Evolutionary conservation across 2,329 filamentous ascomycete species (phyloP), one percentile per base, ranked within the genome.

Genomic region (Penicillium sp.): DNA sequence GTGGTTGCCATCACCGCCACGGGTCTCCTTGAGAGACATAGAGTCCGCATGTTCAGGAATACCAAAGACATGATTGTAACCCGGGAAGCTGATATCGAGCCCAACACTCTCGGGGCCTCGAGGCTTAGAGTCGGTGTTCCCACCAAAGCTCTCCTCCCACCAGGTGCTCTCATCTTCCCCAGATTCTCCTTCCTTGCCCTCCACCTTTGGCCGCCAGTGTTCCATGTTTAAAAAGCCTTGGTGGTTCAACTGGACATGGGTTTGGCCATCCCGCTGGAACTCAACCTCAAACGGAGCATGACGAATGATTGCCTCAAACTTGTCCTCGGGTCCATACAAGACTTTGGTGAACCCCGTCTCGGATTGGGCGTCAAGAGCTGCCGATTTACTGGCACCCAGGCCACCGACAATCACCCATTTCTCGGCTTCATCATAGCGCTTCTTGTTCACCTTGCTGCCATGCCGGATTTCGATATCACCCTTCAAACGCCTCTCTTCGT

Each of bases 111-210:
- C 95, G 0, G 95, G 95, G 1, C 95, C 95, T 70, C 88, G 88
- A n/a, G 95, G 94, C 78, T 99, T 99, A 5, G 89, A 86, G 76
- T 99, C 95, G 0, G 93, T 98, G 75, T 95, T 96, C 62, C 94
- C 93, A 64, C 94, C 94, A 75, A 99, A 99, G 0, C 85, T 86
- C 80, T 99, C 95, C 6, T 99, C 95, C 95, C 95, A 99, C 92
- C 92, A 97, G 3, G 93, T 97, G 77, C 88, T 90, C 73, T 97
- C 90, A 65, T 81, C 83, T 11, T 78, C 70, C 38, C 75, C 71
- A 38, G 74, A 79, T 63, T 76, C 80, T 58, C 80, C 83, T 58
- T 87, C 86, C 41, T 79, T 77, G 31, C 78, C 81, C 56, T 96
- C 93, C 15, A 92, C 78, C 83, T 96, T 96, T 45, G 89, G 84